A percentile compares a stretch with the other conserved stretches of the same genome.
Conservation (phyloP, 2,329 filamentous ascomycete genomes). For the Thelonectria rubi region DNA sequence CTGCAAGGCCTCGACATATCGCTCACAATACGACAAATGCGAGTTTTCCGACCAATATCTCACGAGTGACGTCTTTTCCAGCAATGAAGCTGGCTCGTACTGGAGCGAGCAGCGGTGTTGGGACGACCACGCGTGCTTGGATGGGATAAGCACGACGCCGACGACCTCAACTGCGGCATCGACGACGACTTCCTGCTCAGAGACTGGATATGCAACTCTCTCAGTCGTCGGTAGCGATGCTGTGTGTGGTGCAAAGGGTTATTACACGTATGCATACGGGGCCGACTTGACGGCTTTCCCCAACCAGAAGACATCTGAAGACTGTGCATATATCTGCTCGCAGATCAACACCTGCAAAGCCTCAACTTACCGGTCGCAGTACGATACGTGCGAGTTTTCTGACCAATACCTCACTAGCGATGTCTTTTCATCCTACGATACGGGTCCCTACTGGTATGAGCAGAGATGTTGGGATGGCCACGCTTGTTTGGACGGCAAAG, state of each 20-base stretch:
- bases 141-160: background rate
- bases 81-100: background rate
- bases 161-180: background rate
- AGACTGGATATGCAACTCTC: background rate
- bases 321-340: conserved; percentile 1
- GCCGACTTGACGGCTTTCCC: conserved; percentile 3
- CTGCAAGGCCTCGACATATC: conserved; percentile 2
- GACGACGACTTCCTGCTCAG: background rate
- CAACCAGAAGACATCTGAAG: conserved; percentile 3
- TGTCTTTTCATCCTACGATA: background rate
- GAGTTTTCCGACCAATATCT: background rate
- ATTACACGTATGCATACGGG: background rate
- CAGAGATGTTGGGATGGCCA: background rate
- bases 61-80: background rate
- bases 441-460: background rate
- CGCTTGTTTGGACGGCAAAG: background rate
- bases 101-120: conserved; percentile 2
- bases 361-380: conserved; percentile 1
- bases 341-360: conserved; percentile 4
- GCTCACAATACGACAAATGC: background rate
- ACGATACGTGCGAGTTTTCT: conserved; percentile 4
- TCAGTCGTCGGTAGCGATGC: background rate
- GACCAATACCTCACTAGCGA: background rate
- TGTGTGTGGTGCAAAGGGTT: background rate
- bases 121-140: background rate